Base-by-base conservation (phyloP, 192 early-diverging fungal genomes). In the Mortierella antarctica region DNA sequence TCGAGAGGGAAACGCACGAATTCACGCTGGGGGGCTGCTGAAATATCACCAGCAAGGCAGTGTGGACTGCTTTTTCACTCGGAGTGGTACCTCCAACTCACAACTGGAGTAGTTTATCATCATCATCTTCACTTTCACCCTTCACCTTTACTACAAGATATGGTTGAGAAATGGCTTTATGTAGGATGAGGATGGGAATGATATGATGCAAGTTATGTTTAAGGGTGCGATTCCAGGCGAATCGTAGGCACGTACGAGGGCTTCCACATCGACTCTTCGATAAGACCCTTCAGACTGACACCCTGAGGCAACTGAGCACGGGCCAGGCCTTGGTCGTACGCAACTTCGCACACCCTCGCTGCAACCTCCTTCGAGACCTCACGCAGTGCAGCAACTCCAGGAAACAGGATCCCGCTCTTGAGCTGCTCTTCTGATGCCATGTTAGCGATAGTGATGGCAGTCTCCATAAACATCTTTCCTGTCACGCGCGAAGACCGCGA, bases 201-300 rank as follows among this genome's bases (percentile, higher is more conserved):
- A 40, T 18, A 15, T n/a, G 44, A 31, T 11, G 48, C 39, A 56
- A 2, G 39, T 0, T 20, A 17, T 42, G 50, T 67, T 67, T 67
- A 68, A 45, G 72, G 67, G 41, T 80, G 77, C 47, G 65, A 70
- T 13, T 71, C 77, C 55, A 80, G 60, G 48, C 77, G 77, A 21
- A 80, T 80, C 23, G 65, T 67, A 6, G 85, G 85, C 23, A 88
- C 85, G 20, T 88, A 88, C 64, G 83, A 83, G 21, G 86, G 86
- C n/a, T 82, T 71, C 76, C 75, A 88, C 86, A 90, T 90, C 17
- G 84, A 86, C 21, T 82, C 84, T 44, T 86, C 75, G 39, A 90
- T 84, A 4, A 86, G 73, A 12, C 71, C 82, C 64, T 82, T 83
- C 54, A 88, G 49, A 20, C 82, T 83, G 51, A 80, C 77, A 40